Conservation (phyloP, 306 rosid genomes). For the Glycyrrhiza uralensis region DNA sequence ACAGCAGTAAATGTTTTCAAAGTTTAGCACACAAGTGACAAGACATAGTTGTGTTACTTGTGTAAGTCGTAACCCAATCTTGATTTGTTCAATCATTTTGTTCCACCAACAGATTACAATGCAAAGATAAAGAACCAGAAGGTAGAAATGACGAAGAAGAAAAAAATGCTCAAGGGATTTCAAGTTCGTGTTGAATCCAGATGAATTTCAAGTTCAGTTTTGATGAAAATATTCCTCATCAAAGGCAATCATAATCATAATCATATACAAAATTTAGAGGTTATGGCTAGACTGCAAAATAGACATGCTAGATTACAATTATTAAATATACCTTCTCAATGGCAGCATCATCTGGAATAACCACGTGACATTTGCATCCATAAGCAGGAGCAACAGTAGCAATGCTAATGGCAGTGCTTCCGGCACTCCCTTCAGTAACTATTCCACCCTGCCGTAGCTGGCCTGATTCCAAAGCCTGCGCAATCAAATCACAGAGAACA, state of each 20-base stretch:
- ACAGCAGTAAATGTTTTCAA: neutral
- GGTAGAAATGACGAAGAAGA: neutral
- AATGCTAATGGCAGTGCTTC: conserved; percentile 92
- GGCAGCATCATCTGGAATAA: conserved; percentile 92
- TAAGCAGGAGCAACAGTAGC: conserved; percentile 94
- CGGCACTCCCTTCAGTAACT: conserved; percentile 93
- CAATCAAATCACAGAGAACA: conserved; percentile 6
- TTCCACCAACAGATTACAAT: neutral
- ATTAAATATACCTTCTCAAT: conserved; percentile 67
- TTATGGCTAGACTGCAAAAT: neutral
- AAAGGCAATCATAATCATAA: neutral
- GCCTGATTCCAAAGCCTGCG: conserved; percentile 76
- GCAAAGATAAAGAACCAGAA: neutral
- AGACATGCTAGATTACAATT: neutral
- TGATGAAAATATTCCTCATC: neutral
- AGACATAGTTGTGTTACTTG: neutral
- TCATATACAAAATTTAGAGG: neutral
- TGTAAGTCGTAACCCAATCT: neutral
- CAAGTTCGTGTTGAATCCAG: neutral
- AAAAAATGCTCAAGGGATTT: neutral
- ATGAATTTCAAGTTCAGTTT: neutral
- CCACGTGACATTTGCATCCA: conserved; percentile 86
- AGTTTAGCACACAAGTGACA: neutral
- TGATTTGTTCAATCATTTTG: neutral
- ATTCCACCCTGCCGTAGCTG: conserved; percentile 70